Conservation (phyloP, 2,329 filamentous ascomycete species). For the Aaosphaeria arxii region DNA sequence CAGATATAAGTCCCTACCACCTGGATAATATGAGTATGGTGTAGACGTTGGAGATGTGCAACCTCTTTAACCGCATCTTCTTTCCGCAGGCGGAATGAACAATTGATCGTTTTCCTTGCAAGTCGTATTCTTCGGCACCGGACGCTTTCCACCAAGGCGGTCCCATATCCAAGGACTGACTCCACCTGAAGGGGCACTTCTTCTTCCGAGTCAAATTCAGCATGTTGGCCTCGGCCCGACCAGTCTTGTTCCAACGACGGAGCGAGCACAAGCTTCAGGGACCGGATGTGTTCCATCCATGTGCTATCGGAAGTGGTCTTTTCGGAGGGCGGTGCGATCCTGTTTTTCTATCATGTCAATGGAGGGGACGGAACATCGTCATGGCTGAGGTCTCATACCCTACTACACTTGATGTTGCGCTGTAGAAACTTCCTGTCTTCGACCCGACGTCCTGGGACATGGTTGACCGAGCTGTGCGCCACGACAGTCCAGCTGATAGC, state of each 20-base stretch:
- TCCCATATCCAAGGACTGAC: conserved; percentile 6
- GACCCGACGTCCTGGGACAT: too few relatives aligned
- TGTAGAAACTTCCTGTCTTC: too few relatives aligned
- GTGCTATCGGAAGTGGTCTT: too few relatives aligned
- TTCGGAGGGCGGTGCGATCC: too few relatives aligned
- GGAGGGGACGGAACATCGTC: too few relatives aligned
- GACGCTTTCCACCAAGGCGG: conserved; percentile 12
- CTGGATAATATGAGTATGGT: conserved; percentile 13
- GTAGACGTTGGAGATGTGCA: conserved; percentile 8
- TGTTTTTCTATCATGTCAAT: too few relatives aligned
- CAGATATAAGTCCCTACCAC: conserved; percentile 16
- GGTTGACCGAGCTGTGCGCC: too few relatives aligned
- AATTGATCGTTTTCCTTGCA: conserved; percentile 14
- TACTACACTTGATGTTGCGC: too few relatives aligned
- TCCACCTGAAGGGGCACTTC: conserved; percentile 1
- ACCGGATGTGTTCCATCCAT: too few relatives aligned
- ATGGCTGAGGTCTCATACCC: too few relatives aligned
- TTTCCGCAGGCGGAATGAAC: conserved; percentile 5
- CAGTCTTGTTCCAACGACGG: conserved; percentile 9
- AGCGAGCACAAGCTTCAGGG: too few relatives aligned
- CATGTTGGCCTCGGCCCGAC: conserved; percentile 15
- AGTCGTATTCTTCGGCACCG: conserved; percentile 11
- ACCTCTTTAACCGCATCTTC: conserved; percentile 13
- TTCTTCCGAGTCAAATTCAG: conserved; percentile 5
- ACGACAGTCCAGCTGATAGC: too few relatives aligned